Percentiles rank a stretch among this genome's conserved stretches.
Conservation (phyloP, 768 basidiomycete species). For the Mycena pura region DNA sequence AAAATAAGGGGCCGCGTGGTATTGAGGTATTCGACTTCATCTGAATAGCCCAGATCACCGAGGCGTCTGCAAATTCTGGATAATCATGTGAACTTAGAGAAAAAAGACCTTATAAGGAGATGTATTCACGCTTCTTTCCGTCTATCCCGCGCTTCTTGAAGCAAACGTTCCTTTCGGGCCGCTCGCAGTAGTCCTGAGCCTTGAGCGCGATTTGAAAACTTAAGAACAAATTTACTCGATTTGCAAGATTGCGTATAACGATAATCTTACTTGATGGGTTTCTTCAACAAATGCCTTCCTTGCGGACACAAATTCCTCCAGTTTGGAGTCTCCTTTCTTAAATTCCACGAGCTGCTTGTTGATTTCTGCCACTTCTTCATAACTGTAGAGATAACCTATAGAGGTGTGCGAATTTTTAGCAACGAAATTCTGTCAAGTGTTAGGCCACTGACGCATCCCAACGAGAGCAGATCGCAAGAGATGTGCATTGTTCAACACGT, state of each 20-base stretch:
- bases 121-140: constrained; percentile 23
- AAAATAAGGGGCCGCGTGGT: constrained; percentile 13
- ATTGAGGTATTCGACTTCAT: constrained; percentile 29
- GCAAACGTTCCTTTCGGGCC: constrained; percentile 10
- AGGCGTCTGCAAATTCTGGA: constrained; percentile 27
- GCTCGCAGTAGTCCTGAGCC: constrained; percentile 13
- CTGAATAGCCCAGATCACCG: constrained; percentile 26
- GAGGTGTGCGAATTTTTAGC: background rate
- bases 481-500: too few species aligned
- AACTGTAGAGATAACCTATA: constrained; percentile 5
- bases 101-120: background rate
- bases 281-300: constrained; percentile 15
- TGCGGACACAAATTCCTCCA: constrained; percentile 1
- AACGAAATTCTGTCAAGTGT: background rate
- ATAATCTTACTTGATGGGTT: constrained; percentile 9
- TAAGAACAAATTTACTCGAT: background rate
- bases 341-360: constrained; percentile 6
- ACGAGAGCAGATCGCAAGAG: too few species aligned
- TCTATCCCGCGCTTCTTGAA: constrained; percentile 20
- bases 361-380: constrained; percentile 20
- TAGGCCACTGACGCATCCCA: background rate
- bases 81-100: background rate
- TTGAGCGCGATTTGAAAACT: constrained; percentile 10
- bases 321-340: constrained; percentile 15
- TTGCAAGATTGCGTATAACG: background rate